Conservation (phyloP, 345 rosid species). For the Gynandropsis gynandra region DNA sequence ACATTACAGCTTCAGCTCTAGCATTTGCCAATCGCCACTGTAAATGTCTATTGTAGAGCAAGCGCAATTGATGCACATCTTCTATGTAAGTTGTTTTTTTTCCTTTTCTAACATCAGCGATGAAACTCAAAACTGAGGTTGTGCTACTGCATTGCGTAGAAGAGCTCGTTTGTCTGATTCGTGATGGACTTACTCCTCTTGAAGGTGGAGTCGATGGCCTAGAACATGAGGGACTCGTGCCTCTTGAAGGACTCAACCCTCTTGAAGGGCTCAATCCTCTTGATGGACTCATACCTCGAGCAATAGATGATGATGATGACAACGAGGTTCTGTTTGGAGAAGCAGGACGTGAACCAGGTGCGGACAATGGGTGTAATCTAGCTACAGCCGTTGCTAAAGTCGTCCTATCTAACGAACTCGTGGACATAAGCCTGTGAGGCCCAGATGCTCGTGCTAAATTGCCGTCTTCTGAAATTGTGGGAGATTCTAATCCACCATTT, state of each 20-base stretch:
- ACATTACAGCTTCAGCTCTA: constrained; percentile 57
- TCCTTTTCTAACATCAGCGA: constrained; percentile 73
- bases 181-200: constrained; percentile 75
- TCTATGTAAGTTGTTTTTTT: constrained; percentile 62
- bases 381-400: constrained; percentile 33
- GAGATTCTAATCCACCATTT: constrained; percentile 35
- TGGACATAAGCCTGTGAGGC: constrained; percentile 37
- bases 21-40: constrained; percentile 96
- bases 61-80: constrained; percentile 85
- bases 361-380: constrained; percentile 48
- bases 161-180: constrained; percentile 50
- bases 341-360: constrained; percentile 48
- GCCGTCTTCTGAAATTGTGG: constrained; percentile 42
- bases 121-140: constrained; percentile 81
- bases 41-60: constrained; percentile 69
- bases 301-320: constrained; percentile 35
- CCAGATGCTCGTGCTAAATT: constrained; percentile 30
- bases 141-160: constrained; percentile 49
- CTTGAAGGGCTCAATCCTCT: constrained; percentile 51
- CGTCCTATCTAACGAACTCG: constrained; percentile 45
- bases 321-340: constrained; percentile 58
- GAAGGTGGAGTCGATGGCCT: constrained; percentile 74
- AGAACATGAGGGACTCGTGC: constrained; percentile 42
- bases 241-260: constrained; percentile 73
- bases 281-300: constrained; percentile 48